Evolutionary conservation across 2,329 filamentous ascomycete genomes (phyloP).

Genomic region (Alternaria dauci): DNA sequence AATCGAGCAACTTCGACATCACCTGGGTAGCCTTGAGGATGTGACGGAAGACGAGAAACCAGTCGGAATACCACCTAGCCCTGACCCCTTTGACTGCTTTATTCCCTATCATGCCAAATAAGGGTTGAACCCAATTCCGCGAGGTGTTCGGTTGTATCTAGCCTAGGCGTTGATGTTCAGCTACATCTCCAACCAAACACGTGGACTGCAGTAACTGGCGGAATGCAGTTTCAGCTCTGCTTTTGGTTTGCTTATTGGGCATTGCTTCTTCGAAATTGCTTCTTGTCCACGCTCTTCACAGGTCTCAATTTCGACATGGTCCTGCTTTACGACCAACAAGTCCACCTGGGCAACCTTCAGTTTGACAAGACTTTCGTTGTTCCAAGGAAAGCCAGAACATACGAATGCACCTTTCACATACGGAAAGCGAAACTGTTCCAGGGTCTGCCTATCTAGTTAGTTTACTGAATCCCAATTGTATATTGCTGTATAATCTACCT

Average conservation of each 20-base stretch:
- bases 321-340: too few species aligned
- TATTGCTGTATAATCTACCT: not conserved
- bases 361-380: too few species aligned
- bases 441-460: not conserved
- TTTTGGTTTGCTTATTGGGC: not conserved
- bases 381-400: too few species aligned
- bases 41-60: not conserved
- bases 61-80: fast-evolving
- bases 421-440: not conserved
- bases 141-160: too few species aligned
- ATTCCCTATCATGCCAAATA: not conserved
- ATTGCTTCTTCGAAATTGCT: too few species aligned
- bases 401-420: too few species aligned
- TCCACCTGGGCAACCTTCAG: too few species aligned
- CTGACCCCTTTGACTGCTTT: not conserved
- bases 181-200: not conserved
- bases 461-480: not conserved
- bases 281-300: not conserved
- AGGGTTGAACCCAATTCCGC: not conserved
- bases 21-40: too few species aligned
- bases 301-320: not conserved
- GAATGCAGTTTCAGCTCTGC: not conserved
- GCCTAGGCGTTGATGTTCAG: not conserved
- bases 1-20: too few species aligned
- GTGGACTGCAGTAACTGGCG: not conserved